These are phyloP conservation scores for Hortiboletus campestris DNA, from an alignment of 768 basidiomycete species.

Conservation along the genomic window DNA sequence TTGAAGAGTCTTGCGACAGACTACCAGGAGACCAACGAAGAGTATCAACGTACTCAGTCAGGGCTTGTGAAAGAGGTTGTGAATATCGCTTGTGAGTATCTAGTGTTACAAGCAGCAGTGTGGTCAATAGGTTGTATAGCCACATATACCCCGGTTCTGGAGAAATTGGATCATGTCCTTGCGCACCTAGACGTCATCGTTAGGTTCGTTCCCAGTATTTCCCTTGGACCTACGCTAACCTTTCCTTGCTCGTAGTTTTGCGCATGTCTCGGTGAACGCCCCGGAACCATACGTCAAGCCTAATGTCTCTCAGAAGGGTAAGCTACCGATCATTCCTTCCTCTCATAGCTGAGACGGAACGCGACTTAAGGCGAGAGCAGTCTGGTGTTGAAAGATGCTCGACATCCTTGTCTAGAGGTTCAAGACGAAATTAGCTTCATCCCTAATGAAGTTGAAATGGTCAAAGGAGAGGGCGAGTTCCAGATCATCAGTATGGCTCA, in stretches of 20 bases:
- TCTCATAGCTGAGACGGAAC: neutral
- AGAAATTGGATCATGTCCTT: conserved; percentile 76
- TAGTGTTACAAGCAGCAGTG: neutral
- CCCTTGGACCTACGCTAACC: neutral
- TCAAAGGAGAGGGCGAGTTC: conserved; percentile 91
- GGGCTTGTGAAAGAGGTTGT: conserved; percentile 91
- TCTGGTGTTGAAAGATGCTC: conserved; percentile 77
- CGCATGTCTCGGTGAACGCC: conserved; percentile 86
- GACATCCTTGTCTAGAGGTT: conserved; percentile 95
- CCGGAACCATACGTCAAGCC: conserved; percentile 90
- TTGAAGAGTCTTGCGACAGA: conserved; percentile 73
- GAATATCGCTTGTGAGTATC: conserved; percentile 75
- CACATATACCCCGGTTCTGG: conserved; percentile 87
- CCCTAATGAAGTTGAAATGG: conserved; percentile 93
- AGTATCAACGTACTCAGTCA: conserved; percentile 75
- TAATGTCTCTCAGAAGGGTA: conserved; percentile 72
- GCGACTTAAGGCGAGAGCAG: conserved; percentile 64
- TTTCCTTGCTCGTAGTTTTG: conserved; percentile 56
- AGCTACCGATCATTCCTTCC: neutral
- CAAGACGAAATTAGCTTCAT: conserved; percentile 96
- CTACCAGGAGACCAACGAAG: conserved; percentile 61
- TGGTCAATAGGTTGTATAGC: conserved; percentile 44
- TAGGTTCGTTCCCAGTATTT: conserved; percentile 49
- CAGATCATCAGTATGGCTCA: conserved; percentile 79
- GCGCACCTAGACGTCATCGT: conserved; percentile 91